phyloP scores from a whole-genome alignment of 2,329 filamentous ascomycete species.

The Ilyonectria robusta region DNA sequence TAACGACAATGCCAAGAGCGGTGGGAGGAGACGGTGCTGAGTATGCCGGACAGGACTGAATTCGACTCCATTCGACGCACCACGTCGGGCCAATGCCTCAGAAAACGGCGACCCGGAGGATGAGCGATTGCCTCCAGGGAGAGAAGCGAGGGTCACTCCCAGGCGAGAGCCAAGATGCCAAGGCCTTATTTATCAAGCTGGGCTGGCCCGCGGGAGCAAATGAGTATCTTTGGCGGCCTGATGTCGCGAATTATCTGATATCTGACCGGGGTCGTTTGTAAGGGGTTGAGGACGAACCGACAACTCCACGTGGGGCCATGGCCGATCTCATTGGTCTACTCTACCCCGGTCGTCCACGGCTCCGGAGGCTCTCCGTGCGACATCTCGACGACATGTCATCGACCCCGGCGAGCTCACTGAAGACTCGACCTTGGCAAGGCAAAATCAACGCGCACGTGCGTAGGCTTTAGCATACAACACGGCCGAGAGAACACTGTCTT shows the following conservation, averaged over 20 bases:
- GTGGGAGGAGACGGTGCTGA: background rate
- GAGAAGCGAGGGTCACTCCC: background rate
- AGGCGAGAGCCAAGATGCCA: conserved; percentile 9
- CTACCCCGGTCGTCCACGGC: background rate
- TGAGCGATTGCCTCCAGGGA: too few species aligned
- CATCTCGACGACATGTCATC: conserved; percentile 11
- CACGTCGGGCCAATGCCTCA: background rate
- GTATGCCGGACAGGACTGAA: background rate
- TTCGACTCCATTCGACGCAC: background rate
- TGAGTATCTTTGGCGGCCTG: background rate
- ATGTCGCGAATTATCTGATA: background rate
- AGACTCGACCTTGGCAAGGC: background rate
- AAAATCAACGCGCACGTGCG: background rate
- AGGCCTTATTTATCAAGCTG: conserved; percentile 21
- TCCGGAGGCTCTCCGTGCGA: background rate
- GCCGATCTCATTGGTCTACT: conserved; percentile 14
- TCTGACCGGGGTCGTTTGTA: background rate
- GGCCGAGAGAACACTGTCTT: background rate
- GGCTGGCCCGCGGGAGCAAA: background rate
- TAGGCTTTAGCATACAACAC: background rate
- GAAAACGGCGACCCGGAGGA: conserved; percentile 3
- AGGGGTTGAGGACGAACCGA: conserved; percentile 19
- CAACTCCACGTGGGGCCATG: conserved; percentile 19
- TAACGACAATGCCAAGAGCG: background rate
- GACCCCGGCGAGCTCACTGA: background rate